A percentile compares a stretch with the other conserved stretches of the same genome.
Evolutionary conservation across 495 filamentous ascomycete species (phyloP).

Genomic region (Penicillium fimorum): DNA sequence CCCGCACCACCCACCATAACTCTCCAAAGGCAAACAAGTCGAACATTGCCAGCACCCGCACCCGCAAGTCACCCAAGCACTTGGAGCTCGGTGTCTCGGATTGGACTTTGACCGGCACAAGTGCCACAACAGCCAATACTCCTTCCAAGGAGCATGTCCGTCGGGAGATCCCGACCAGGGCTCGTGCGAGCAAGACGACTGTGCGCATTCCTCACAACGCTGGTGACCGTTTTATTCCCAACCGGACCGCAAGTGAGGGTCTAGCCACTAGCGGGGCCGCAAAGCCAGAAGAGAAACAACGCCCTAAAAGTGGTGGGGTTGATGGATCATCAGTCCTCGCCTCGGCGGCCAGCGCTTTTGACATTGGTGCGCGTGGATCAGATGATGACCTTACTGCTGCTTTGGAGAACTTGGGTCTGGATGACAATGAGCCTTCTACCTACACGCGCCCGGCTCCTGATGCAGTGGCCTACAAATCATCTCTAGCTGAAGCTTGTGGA

Average conservation of each 20-base stretch:
- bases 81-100: slow-evolving; percentile 93
- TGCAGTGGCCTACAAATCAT: slow-evolving; percentile 86
- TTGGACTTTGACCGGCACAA: slow-evolving; percentile 83
- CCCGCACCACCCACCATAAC: slow-evolving; percentile 50
- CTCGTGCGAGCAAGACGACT: slow-evolving; percentile 66
- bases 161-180: slow-evolving; percentile 58
- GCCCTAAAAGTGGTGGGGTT: slow-evolving; percentile 64
- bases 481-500: slow-evolving; percentile 86
- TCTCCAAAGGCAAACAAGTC: slow-evolving; percentile 97
- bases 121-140: slow-evolving; percentile 63
- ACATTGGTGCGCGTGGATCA: slow-evolving; percentile 58
- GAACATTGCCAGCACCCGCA: slow-evolving; percentile 76
- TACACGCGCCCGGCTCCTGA: slow-evolving; percentile 82
- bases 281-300: slow-evolving; percentile 71
- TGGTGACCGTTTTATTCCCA: slow-evolving; percentile 96
- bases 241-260: slow-evolving; percentile 83
- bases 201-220: slow-evolving; percentile 69
- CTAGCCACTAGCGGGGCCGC: slow-evolving; percentile 75
- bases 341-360: slow-evolving; percentile 63
- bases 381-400: slow-evolving; percentile 77
- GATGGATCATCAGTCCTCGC: slow-evolving; percentile 73
- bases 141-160: slow-evolving; percentile 64
- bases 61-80: slow-evolving; percentile 65
- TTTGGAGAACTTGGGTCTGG: slow-evolving; percentile 73
- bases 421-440: slow-evolving; percentile 54